A percentile compares a stretch with the other conserved stretches of the same genome.
These are phyloP conservation scores for Lycium ferocissimum DNA, from an alignment of 257 asterid species.

Conservation along the genomic window DNA sequence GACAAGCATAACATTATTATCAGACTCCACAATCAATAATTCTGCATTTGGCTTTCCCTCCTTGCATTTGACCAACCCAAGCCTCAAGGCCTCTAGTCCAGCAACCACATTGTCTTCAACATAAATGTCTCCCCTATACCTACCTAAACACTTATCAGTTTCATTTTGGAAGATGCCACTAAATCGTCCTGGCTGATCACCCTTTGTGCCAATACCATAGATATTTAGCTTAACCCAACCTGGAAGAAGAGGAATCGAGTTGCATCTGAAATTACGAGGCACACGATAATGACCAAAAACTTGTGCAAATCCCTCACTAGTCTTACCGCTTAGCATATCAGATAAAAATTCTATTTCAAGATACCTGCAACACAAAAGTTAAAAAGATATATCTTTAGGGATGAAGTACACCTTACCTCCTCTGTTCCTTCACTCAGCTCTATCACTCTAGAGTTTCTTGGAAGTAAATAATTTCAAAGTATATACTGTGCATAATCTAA, in stretches of 20 bases:
- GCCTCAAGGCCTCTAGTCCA: conserved; percentile 27
- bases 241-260: not conserved
- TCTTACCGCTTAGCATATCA: not conserved
- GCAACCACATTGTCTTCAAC: conserved; percentile 6
- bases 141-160: not conserved
- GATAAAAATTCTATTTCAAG: not conserved
- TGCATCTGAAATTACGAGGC: conserved; percentile 15
- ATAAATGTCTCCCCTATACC: not conserved
- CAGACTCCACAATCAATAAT: conserved; percentile 28
- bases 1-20: conserved; percentile 28
- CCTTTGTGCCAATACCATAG: not conserved
- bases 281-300: not conserved
- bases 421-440: not conserved
- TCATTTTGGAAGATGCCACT: conserved; percentile 21
- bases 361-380: not conserved
- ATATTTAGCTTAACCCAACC: conserved; percentile 31
- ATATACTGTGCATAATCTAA: conserved; percentile 8
- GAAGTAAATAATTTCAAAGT: not conserved
- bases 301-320: too few relatives aligned
- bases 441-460: not conserved
- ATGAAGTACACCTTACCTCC: not conserved
- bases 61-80: not conserved
- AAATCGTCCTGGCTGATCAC: not conserved
- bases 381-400: not conserved
- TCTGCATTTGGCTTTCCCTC: not conserved